Percentiles rank a stretch among this genome's conserved stretches.
Conservation (phyloP, 2,329 filamentous ascomycete species). For the Cercospora zeina region DNA sequence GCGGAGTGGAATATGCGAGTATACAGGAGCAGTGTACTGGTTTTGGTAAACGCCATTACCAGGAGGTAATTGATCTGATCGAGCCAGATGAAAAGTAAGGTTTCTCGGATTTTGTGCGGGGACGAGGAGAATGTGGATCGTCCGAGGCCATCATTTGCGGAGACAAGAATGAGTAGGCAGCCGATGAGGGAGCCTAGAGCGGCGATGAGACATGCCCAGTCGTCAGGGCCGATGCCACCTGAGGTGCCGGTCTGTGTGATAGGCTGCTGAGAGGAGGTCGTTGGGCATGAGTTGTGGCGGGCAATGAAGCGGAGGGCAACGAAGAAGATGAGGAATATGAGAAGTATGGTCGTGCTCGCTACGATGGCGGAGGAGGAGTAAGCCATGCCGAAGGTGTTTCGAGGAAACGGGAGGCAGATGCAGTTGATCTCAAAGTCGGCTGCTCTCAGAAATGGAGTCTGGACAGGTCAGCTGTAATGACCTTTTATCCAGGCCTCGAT, state of each 20-base stretch:
- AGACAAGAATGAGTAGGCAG: conserved; percentile 13
- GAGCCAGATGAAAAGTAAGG: conserved; percentile 13
- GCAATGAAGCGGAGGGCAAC: conserved; percentile 11
- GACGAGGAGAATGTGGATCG: neutral
- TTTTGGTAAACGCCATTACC: conserved; percentile 14
- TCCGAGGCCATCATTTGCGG: conserved; percentile 11
- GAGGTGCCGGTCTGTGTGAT: neutral
- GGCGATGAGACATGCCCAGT: conserved; percentile 2
- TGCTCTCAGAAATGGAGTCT: neutral
- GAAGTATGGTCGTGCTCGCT: conserved; percentile 10
- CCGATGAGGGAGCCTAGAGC: conserved; percentile 8
- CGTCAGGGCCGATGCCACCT: conserved; percentile 8
- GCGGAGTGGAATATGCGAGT: conserved; percentile 9
- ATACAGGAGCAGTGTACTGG: conserved; percentile 10
- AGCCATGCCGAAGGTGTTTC: neutral
- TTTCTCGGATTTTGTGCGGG: neutral
- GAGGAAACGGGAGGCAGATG: neutral
- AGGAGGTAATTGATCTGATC: conserved; percentile 16
- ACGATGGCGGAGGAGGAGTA: conserved; percentile 13
- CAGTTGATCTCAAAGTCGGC: neutral
- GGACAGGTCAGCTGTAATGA: neutral
- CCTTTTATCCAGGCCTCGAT: neutral
- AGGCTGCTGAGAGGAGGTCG: neutral
- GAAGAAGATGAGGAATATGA: conserved; percentile 12
- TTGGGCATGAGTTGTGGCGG: neutral